Evolutionary conservation across 2,329 filamentous ascomycete species (phyloP), one percentile per base, ranked within the genome.

Genomic region (Arthroderma sp.): DNA sequence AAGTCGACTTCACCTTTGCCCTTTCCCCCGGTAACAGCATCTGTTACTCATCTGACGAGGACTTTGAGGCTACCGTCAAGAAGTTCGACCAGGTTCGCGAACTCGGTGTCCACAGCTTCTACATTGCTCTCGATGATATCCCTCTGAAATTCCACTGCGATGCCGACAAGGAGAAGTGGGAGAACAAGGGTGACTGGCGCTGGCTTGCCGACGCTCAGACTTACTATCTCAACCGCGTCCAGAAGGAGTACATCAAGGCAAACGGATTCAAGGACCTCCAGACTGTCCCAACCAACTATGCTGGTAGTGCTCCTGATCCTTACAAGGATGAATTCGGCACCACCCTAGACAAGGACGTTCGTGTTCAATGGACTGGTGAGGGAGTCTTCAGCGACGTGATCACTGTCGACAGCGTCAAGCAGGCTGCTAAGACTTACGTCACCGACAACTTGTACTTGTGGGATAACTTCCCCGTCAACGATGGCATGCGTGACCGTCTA

Each of bases 381-480:
- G 53, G 50, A 6, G 46, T 55, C 8, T 55, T 55, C 49, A 54
- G 50, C 30, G 42, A 50, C 38, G 33, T 50, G 6, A 53, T 54
- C 39, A 55, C 50, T 2, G 48, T 49, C 22, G 49, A 46, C 5
- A 53, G 50, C 36, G 50, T 52, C 9, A 36, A 50, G 11, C 45
- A 38, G 15, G 52, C 53, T 5, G 44, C 44, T 39, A 8, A 6
- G 8, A 54, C 50, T 9, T 55, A 55, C 5, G 49, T 49, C 9
- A 55, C 53, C 7, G 52, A 54, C 5, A 55, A 54, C 6, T 15
- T 55, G 11, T 55, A 47, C 42, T 7, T 55, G 4, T 55, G 53
- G 53, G 52, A 55, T 36, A 55, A 55, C 30, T 55, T 55, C 47
- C 53, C 53, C n/a, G 53, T 55, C 11, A 55, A 55, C 38, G 53